Conservation (phyloP, 2,329 filamentous ascomycete species). For the Hymenoscyphus linearis region DNA sequence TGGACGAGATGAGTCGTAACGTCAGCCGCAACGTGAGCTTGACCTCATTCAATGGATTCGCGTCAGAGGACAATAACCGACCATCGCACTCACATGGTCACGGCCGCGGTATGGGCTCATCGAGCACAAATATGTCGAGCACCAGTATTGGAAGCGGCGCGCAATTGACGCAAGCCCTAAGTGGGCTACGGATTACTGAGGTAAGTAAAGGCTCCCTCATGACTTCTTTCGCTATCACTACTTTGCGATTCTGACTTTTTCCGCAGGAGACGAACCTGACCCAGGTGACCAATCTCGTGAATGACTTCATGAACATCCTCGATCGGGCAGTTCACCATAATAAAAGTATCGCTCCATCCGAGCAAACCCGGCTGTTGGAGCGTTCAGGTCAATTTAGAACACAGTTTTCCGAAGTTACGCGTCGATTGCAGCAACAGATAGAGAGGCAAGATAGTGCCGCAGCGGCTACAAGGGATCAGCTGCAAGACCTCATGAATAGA, state of each 20-base stretch:
- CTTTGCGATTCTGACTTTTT: neutral
- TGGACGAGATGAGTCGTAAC: conserved; percentile 12
- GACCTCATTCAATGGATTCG: neutral
- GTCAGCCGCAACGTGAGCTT: neutral
- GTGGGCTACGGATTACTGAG: neutral
- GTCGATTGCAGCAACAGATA: too few relatives aligned
- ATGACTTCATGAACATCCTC: neutral
- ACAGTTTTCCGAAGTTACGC: too few relatives aligned
- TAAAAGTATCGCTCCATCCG: too few relatives aligned
- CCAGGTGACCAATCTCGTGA: neutral
- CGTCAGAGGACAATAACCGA: neutral
- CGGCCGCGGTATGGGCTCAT: neutral
- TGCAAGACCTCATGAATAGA: too few relatives aligned
- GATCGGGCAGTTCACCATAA: neutral
- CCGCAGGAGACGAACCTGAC: neutral
- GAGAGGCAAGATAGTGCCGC: too few relatives aligned
- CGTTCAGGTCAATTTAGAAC: too few relatives aligned
- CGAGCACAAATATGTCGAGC: neutral
- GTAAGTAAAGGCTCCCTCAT: neutral
- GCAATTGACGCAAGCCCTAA: neutral
- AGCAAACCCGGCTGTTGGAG: too few relatives aligned
- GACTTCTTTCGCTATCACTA: neutral
- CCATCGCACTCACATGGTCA: neutral
- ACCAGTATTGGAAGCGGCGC: neutral
- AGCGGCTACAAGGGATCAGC: too few relatives aligned